Base-by-base conservation (phyloP, 192 early-diverging fungal species). In the Endogone sp. region DNA sequence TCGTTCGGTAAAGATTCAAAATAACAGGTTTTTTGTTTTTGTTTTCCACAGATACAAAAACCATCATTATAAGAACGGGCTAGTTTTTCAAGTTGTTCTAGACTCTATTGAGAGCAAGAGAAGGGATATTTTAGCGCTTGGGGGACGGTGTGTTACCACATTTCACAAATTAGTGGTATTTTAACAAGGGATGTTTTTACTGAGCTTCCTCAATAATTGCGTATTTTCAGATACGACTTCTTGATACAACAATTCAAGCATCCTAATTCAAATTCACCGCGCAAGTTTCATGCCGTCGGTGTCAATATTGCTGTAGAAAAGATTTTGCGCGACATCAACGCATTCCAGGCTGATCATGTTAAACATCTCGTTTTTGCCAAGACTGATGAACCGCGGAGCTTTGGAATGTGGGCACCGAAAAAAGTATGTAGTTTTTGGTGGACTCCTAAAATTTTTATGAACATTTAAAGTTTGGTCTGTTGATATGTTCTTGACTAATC, bases 301-400 rank as follows among this genome's bases (percentile, higher is more conserved):
- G 90, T 92, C 44, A 92, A 94, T 74, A 92, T 95, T 73, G 90
- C 90, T 44, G 75, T 91, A 60, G 88, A 90, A 73, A 86, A 88
- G 71, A 79, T 91, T 27, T 84, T 92, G 29, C 76, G 75, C 16
- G 83, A 86, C 31, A 83, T 91, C 55, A 88, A 84, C 28, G 71
- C 79, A 57, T 88, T 91, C 69, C 85, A 91, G 64, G 60, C 76
- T 27, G 75, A 71, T 30, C 77, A 77, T 60, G 54, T 72, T 25
- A 77, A 79, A 66, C 68, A 62, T 22, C 57, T 75, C n/a, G 32
- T 75, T 32, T 72, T 59, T 30, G 63, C 71, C 13, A 83, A 83
- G 29, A 69, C 67, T 49, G 78, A 84, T 25, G 73, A 79, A 28
- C 57, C 67, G 67, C 76, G 70, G 58, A 82, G 77, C 70, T 77